Conservation (phyloP, 371 early-diverging fungal species). For the Rhizopus delemar region DNA sequence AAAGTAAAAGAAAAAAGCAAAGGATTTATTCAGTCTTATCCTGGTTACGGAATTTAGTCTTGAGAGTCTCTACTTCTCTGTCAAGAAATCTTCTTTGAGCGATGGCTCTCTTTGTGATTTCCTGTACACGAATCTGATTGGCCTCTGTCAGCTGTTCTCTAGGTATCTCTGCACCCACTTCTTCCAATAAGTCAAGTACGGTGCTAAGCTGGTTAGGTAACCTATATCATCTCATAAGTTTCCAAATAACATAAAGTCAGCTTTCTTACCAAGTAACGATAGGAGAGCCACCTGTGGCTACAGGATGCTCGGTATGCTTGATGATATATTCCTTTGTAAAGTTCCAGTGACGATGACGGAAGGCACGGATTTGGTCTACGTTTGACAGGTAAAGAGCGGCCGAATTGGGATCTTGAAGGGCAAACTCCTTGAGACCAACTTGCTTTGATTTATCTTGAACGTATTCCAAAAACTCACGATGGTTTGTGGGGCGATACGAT, state of each 20-base stretch:
- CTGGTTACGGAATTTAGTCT: slow-evolving; percentile 34
- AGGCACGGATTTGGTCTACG: slow-evolving; percentile 84
- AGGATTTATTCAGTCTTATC: slow-evolving; percentile 2
- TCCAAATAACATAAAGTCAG: slow-evolving; percentile 1
- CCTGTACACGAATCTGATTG: slow-evolving; percentile 55
- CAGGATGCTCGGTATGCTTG: slow-evolving; percentile 72
- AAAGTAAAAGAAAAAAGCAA: no score
- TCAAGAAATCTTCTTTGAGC: slow-evolving; percentile 62
- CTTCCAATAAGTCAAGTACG: slow-evolving; percentile 61
- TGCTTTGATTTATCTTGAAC: slow-evolving; percentile 58
- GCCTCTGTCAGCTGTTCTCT: slow-evolving; percentile 47
- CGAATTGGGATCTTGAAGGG: slow-evolving; percentile 55
- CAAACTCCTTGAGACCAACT: slow-evolving; percentile 48
- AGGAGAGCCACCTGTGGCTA: slow-evolving; percentile 70
- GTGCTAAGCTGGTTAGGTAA: slow-evolving; percentile 75
- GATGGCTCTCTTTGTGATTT: slow-evolving; percentile 58
- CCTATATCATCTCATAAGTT: slow-evolving; percentile 34
- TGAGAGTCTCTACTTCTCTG: slow-evolving; percentile 61
- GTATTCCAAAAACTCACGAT: slow-evolving; percentile 71
- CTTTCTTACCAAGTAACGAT: slow-evolving; percentile 53
- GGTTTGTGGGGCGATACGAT: slow-evolving; percentile 77
- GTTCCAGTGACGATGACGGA: slow-evolving; percentile 86
- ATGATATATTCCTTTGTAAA: slow-evolving; percentile 88
- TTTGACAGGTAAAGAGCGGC: slow-evolving; percentile 72
- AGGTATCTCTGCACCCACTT: slow-evolving; percentile 48